Evolutionary conservation across 2,329 filamentous ascomycete genomes (phyloP), one percentile per base, ranked within the genome.

Genomic region (Beauveria bassiana): DNA sequence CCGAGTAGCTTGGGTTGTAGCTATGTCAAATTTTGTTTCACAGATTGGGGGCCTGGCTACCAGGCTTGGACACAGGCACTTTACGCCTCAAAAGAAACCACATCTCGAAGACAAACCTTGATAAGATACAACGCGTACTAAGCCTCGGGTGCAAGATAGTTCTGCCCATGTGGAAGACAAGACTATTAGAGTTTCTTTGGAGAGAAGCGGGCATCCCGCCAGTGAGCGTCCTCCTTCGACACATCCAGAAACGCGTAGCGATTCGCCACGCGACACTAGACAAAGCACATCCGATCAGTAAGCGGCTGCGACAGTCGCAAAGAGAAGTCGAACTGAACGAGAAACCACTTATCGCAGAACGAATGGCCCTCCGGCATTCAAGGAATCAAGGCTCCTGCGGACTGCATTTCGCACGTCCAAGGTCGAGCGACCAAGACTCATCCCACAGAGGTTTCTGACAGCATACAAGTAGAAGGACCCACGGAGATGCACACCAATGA

Each of bases 81-180:
- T 45, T 12, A 22, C 34, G 8, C 28, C 18, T 59, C 4, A 50
- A 46, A 59, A 24, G 46, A 50, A 52, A 59, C 38, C 22, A 59
- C 8, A 59, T 52, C 47, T 60, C n/a, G 12, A 60, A 60, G 24
- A 60, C 40, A 40, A 60, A 60, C 28, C 58, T 60, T 2, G 26
- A 5, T 4, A 60, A 60, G 47, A 53, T 52, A 46, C n/a, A 60
- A 28, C 40, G 18, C 43, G 40, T 60, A 10, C 49, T 60, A n/a
- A 60, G 47, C 40, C 58, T 52, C 26, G 47, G 12, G 22, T 52
- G 40, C 47, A 59, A 22, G 9, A 51, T 59, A 16, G 43, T 52
- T n/a, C 26, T 59, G 9, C 56, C 47, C 4, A 52, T 59, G 5
- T 59, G 24, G 56, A 59, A 59, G 47, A 59, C 22, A 45, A 59